Evolutionary conservation across 441 rosid genomes (phyloP), one percentile per base, ranked within the genome.

Genomic region (Brassica hybrid): DNA sequence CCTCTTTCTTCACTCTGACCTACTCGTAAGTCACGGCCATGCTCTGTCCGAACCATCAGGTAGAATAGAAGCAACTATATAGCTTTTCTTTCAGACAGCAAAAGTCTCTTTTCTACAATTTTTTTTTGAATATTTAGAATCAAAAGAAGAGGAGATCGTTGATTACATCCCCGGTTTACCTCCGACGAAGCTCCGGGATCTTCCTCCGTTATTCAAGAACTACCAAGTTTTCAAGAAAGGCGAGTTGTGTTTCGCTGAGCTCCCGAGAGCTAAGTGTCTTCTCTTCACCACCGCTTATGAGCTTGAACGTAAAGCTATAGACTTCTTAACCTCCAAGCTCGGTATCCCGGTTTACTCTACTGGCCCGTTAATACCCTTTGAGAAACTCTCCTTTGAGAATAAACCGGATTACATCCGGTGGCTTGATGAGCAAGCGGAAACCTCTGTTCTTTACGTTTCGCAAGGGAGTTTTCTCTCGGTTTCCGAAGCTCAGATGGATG

Each of bases 381-480:
- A 73, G 9, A 80, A 83, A n/a, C 76, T 80, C 2, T 10, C 58
- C 17, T 6, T 14, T 50, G 9, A 1, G 17, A 14, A 14, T 14
- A 68, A 25, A 4, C 60, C 58, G 0, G 73, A 78, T 52, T 80
- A 76, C 17, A 34, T 84, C 0, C 62, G 48, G 5, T 87, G 90
- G 90, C 83, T 87, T 52, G 76, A 84, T 14, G 69, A 71, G 34
- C 84, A 87, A 74, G 84, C 84, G 0, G 43, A 45, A 62, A 52
- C 62, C 50, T 85, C 86, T 3, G 87, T 85, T 6, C 48, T 87
- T 66, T 87, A 87, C 74, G 73, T 85, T 36, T 87, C 89, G n/a
- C 56, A 84, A 5, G 89, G 91, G 45, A 87, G 89, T 65, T 83
- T 82, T 65, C 86, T 83, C 19, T 84, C 85, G 5, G 83, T 69